Evolutionary conservation across 805 yeast genomes (phyloP).

Genomic region (Maudiozyma turicensis): DNA sequence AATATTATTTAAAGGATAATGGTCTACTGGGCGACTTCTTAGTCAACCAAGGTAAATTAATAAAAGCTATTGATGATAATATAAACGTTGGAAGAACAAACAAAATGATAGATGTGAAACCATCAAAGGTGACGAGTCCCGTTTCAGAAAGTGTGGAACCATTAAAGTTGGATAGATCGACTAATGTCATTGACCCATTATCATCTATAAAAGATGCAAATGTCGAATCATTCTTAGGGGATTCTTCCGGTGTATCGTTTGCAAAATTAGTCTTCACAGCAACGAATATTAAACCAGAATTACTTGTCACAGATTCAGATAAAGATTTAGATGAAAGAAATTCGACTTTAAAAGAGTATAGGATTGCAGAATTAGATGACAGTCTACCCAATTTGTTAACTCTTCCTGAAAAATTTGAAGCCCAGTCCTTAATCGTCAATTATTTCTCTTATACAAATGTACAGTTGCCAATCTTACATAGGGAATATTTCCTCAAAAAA

Average conservation of each 20-base stretch:
- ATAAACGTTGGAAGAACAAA: not conserved
- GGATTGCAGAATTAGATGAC: slow-evolving; percentile 11
- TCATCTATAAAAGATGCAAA: slow-evolving; percentile 18
- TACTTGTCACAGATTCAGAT: slow-evolving; percentile 17
- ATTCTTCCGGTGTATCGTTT: slow-evolving; percentile 57
- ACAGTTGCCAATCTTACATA: slow-evolving; percentile 74
- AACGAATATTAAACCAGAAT: slow-evolving; percentile 43
- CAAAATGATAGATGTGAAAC: too few species aligned
- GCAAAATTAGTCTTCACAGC: slow-evolving; percentile 74
- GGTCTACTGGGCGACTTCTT: slow-evolving; percentile 20
- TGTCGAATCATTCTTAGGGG: slow-evolving; percentile 35
- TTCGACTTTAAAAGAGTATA: slow-evolving; percentile 12
- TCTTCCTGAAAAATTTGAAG: slow-evolving; percentile 62
- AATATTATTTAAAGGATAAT: slow-evolving; percentile 10
- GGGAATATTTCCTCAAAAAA: slow-evolving; percentile 59
- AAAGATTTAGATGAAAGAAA: slow-evolving; percentile 20
- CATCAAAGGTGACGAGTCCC: not conserved
- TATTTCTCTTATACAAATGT: slow-evolving; percentile 76
- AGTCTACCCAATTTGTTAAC: slow-evolving; percentile 14
- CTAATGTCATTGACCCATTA: slow-evolving; percentile 13
- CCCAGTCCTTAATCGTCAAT: slow-evolving; percentile 51
- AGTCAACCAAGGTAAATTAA: slow-evolving; percentile 15
- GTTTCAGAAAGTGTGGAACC: slow-evolving; percentile 1
- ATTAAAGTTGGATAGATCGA: slow-evolving; percentile 17
- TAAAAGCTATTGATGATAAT: not conserved